These are phyloP conservation scores for Ophiorrhiza pumila DNA, from an alignment of 257 asterid genomes.

Conservation along the genomic window DNA sequence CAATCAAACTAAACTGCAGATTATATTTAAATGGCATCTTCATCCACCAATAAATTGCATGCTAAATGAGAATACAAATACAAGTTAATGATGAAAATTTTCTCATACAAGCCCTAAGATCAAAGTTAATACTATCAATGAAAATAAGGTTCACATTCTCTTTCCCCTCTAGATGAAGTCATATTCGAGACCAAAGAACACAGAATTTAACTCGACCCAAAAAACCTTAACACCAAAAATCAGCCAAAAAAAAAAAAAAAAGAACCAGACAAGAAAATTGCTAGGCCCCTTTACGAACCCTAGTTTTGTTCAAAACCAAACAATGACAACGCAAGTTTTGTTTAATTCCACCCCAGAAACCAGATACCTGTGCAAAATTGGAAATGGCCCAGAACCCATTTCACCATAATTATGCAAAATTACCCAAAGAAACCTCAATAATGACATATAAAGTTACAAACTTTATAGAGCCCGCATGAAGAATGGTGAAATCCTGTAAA, in stretches of 20 bases:
- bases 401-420: not conserved
- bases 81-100: not conserved
- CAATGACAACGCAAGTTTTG: not conserved
- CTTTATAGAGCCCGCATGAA: not conserved
- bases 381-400: not conserved
- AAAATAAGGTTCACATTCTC: not conserved
- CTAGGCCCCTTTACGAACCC: conserved; percentile 15
- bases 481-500: not conserved
- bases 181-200: not conserved
- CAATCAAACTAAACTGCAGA: not conserved
- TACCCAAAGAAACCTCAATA: not conserved
- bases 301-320: conserved; percentile 7
- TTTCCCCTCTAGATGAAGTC: not conserved
- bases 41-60: too few relatives aligned
- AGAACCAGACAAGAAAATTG: not conserved
- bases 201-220: not conserved
- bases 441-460: not conserved
- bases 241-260: not conserved
- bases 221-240: too few relatives aligned
- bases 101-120: not conserved
- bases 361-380: not conserved
- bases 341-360: conserved; percentile 4
- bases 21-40: not conserved
- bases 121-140: not conserved
- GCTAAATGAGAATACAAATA: not conserved